Conservation (phyloP, 768 basidiomycete genomes). For the Butyriboletus loyo region DNA sequence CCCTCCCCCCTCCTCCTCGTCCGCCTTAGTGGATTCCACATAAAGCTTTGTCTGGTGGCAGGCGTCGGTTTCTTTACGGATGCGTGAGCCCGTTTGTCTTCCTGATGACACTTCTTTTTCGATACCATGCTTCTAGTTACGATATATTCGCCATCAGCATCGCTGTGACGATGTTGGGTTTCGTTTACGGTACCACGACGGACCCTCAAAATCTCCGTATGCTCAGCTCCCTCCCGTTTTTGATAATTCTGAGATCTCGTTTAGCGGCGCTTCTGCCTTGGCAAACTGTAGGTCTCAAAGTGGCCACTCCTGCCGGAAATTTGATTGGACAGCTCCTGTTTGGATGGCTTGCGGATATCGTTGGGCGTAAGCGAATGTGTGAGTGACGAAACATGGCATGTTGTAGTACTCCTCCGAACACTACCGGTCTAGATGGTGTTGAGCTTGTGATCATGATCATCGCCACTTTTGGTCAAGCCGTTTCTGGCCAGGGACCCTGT, state of each 20-base stretch:
- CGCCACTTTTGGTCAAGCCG: constrained; percentile 71
- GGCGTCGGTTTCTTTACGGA: constrained; percentile 91
- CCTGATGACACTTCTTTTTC: background rate
- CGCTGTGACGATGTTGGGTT: constrained; percentile 75
- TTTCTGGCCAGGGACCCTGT: constrained; percentile 62
- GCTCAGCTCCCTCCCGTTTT: background rate
- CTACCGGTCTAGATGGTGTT: constrained; percentile 36
- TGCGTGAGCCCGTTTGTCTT: constrained; percentile 41
- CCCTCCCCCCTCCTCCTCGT: no score
- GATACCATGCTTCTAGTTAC: constrained; percentile 33
- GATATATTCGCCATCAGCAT: constrained; percentile 89
- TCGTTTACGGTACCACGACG: constrained; percentile 50
- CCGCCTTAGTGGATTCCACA: constrained; percentile 66
- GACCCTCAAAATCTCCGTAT: background rate
- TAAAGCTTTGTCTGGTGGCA: constrained; percentile 61
- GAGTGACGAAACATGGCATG: constrained; percentile 23
- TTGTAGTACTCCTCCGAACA: background rate
- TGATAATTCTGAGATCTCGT: background rate
- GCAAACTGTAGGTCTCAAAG: constrained; percentile 72
- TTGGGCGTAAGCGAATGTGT: constrained; percentile 80
- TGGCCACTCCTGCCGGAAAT: constrained; percentile 72
- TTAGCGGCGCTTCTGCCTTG: no score
- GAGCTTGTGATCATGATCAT: constrained; percentile 72
- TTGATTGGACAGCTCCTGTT: constrained; percentile 71
- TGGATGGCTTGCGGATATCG: constrained; percentile 69